Conservation (phyloP, 805 yeast genomes). For the Cyberlindnera saturnus region DNA sequence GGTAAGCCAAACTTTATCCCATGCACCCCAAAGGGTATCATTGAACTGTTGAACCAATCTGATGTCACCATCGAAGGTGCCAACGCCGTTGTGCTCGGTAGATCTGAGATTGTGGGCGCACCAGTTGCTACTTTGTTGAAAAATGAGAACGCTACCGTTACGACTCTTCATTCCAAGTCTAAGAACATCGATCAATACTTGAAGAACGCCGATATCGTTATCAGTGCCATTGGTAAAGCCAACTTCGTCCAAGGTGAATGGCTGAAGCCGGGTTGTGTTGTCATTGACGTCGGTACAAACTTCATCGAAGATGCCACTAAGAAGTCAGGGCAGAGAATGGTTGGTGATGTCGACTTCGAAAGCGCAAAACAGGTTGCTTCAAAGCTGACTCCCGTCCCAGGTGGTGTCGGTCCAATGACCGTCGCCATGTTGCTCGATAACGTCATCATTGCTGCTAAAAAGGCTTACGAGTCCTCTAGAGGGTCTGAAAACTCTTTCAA, state of each 20-base stretch:
- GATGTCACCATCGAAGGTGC: conserved; percentile 69
- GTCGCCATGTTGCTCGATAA: conserved; percentile 92
- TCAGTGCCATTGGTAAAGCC: conserved; percentile 89
- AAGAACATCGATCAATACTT: conserved; percentile 52
- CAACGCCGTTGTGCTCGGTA: conserved; percentile 85
- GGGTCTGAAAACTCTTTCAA: conserved; percentile 42
- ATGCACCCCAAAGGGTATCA: conserved; percentile 93
- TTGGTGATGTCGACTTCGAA: conserved; percentile 91
- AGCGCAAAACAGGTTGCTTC: conserved; percentile 58
- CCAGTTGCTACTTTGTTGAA: conserved; percentile 85
- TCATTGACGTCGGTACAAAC: conserved; percentile 94
- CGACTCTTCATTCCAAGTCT: conserved; percentile 76
- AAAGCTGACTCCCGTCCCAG: conserved; percentile 92
- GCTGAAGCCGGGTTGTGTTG: conserved; percentile 79
- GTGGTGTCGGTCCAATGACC: conserved; percentile 99
- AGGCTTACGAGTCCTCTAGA: conserved; percentile 36
- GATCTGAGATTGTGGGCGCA: conserved; percentile 93
- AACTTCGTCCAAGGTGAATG: conserved; percentile 81
- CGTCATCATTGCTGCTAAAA: conserved; percentile 73
- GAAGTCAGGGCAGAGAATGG: conserved; percentile 75
- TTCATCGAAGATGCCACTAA: conserved; percentile 70
- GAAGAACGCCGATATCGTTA: conserved; percentile 74
- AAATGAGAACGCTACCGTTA: conserved; percentile 75
- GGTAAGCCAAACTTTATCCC: conserved; percentile 83
- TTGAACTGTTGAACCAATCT: conserved; percentile 68